Base-by-base conservation (phyloP, 495 filamentous ascomycete genomes). In the Penicillium longicatenatum region DNA sequence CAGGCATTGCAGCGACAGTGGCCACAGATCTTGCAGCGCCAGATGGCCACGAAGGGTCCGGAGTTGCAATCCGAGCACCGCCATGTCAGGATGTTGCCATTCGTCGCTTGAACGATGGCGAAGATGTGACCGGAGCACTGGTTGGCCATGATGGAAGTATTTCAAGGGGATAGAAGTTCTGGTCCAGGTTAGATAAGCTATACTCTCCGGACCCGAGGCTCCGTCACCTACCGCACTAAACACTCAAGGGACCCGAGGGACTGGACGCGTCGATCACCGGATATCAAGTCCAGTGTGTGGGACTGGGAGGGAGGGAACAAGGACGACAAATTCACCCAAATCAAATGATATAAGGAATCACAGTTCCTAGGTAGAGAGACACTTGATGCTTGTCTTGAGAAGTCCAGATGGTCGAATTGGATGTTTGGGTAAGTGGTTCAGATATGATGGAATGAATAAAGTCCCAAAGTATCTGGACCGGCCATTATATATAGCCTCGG, bases 61-160 rank as follows among this genome's bases (percentile, higher is more conserved):
- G 75, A 75, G 59, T 77, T 78, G 67, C 77, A 80, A 65, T 79
- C 76, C 4, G 74, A 78, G 60, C 77, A 80, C 12, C 72, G 74
- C 74, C 76, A 80, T 41, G 76, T 75, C 52, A 80, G 65, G 58
- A 80, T 76, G 51, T 77, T 80, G 47, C 77, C 77, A 61, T 79
- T 78, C 35, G 74, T 74, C 12, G 73, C 70, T 60, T 79, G 77
- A 20, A 78, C 65, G 50, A 79, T 77, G 63, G 70, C 73, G 50
- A 78, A 79, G 29, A 63, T 54, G 52, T 79, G 77, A 54, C 76
- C 76, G 45, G 74, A 72, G 60, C 77, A 79, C 50, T 77, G 73
- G 60, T 79, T 79, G 56, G 76, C 75, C 77, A 79, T 79, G 44
- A 21, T 73, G 33, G 30, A 19, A 21, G 10, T 29, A 17, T 51